phyloP scores from a whole-genome alignment of 805 yeast genomes.

The Teunomyces gatunensis region DNA sequence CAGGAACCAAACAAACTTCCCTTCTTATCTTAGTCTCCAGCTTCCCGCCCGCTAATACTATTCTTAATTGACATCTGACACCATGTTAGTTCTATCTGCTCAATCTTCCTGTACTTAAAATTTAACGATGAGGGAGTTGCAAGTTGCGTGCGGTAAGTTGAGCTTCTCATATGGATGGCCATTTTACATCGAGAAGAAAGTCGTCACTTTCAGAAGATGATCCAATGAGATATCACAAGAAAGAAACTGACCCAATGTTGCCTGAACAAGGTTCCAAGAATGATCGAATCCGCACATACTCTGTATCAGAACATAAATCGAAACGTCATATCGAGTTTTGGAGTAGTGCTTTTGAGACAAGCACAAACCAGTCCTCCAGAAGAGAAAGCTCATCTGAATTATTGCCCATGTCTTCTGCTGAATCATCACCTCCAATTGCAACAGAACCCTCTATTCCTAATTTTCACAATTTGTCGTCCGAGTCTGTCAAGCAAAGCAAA shows the following conservation, averaged over 20 bases:
- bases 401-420: not conserved
- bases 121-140: too few relatives aligned
- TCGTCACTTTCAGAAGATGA: conserved; percentile 45
- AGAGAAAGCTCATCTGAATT: not conserved
- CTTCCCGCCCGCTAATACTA: too few relatives aligned
- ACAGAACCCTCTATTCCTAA: conserved; percentile 22
- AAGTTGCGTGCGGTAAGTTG: too few relatives aligned
- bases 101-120: too few relatives aligned
- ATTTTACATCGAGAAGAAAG: not conserved
- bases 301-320: conserved; percentile 31
- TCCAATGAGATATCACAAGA: conserved; percentile 74
- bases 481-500: not conserved
- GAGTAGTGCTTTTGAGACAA: not conserved
- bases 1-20: too few relatives aligned
- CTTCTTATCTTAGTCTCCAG: too few relatives aligned
- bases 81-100: too few relatives aligned
- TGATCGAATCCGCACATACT: conserved; percentile 58
- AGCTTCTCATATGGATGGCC: too few relatives aligned
- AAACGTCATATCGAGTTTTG: conserved; percentile 4
- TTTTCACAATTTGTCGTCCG: conserved; percentile 6
- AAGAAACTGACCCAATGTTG: conserved; percentile 53
- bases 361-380: not conserved
- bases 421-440: not conserved
- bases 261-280: conserved; percentile 37
- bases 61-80: too few relatives aligned